Evolutionary conservation across 169 alveolate genomes (phyloP).

Genomic region (Perkinsus chesapeaki): DNA sequence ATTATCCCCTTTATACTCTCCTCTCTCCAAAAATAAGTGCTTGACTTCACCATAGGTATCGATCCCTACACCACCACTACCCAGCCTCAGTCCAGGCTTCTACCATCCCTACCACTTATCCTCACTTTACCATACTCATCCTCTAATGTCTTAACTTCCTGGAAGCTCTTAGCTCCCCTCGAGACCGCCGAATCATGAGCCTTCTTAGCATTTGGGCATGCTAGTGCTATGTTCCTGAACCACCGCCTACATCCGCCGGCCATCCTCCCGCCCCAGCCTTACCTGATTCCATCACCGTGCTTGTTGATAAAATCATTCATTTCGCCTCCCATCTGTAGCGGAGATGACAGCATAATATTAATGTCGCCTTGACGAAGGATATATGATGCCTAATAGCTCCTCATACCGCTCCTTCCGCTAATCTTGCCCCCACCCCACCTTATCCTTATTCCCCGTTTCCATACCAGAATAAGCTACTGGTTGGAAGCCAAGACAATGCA

Average conservation of each 20-base stretch:
- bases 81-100: not conserved
- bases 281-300: conserved; percentile 55
- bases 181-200: conserved; percentile 54
- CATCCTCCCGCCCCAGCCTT: conserved; percentile 37
- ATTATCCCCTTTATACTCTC: conserved; percentile 51
- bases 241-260: not conserved
- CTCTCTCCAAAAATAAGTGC: conserved; percentile 55
- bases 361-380: conserved; percentile 48
- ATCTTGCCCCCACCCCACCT: conserved; percentile 20
- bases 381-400: conserved; percentile 16
- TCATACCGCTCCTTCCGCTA: conserved; percentile 8
- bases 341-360: conserved; percentile 46
- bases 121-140: conserved; percentile 55
- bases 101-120: conserved; percentile 32
- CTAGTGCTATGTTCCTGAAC: conserved; percentile 40
- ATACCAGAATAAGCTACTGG: conserved; percentile 61
- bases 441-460: conserved; percentile 50
- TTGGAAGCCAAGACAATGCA: conserved; percentile 44
- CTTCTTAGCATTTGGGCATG: conserved; percentile 51
- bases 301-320: conserved; percentile 31
- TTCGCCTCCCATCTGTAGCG: conserved; percentile 39
- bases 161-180: conserved; percentile 52
- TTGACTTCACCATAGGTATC: conserved; percentile 66
- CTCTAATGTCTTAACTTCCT: conserved; percentile 41
- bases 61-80: conserved; percentile 4